Evolutionary conservation across 768 basidiomycete genomes (phyloP).

Genomic region (Xanthoconium stramineum): DNA sequence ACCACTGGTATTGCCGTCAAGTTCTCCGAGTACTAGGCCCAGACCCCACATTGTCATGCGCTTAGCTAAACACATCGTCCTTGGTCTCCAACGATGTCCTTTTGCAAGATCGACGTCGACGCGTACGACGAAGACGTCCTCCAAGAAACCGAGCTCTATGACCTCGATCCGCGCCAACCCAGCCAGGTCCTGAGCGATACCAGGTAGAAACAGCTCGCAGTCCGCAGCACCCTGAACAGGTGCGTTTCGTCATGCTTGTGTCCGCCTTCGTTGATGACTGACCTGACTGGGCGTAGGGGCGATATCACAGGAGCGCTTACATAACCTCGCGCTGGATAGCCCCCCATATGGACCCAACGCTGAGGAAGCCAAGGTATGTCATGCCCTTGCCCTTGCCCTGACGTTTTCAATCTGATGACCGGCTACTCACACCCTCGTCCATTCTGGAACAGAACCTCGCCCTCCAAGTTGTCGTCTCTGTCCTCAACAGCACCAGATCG

Average conservation of each 20-base stretch:
- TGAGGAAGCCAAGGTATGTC: constrained; percentile 82
- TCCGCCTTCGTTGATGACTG: neutral
- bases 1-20: no score
- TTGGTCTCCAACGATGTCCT: constrained; percentile 47
- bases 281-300: constrained; percentile 44
- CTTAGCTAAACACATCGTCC: constrained; percentile 1
- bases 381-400: constrained; percentile 1
- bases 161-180: constrained; percentile 79
- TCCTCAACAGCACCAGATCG: constrained; percentile 91
- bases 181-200: constrained; percentile 71
- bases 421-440: neutral
- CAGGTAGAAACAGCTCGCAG: constrained; percentile 67
- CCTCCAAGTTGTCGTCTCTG: constrained; percentile 75
- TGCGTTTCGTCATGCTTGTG: constrained; percentile 34
- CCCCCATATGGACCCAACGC: constrained; percentile 87
- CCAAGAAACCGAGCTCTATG: constrained; percentile 81
- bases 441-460: constrained; percentile 57
- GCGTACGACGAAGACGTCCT: constrained; percentile 88
- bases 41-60: no score
- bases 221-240: constrained; percentile 73
- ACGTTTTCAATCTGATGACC: neutral
- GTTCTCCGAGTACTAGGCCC: no score
- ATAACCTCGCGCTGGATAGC: constrained; percentile 63
- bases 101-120: constrained; percentile 95
- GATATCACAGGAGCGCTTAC: constrained; percentile 76